Evolutionary conservation across 495 filamentous ascomycete species (phyloP).

Genomic region (Penicillium riverlandense): DNA sequence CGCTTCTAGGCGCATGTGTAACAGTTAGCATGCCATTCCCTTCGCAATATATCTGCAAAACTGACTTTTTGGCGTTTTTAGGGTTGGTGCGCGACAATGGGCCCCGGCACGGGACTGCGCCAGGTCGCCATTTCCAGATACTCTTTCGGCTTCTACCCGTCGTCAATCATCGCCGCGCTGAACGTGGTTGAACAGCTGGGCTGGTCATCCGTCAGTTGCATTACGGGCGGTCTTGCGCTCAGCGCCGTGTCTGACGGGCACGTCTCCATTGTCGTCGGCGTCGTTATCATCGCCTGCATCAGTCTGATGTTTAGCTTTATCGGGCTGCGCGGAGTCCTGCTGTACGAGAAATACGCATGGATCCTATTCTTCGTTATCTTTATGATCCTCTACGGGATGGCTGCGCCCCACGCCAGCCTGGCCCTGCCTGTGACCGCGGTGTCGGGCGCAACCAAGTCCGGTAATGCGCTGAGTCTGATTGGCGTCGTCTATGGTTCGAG

Average conservation of each 20-base stretch:
- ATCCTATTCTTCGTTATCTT: slow-evolving; percentile 49
- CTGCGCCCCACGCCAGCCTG: slow-evolving; percentile 39
- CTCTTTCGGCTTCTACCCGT: slow-evolving; percentile 26
- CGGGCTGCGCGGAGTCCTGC: slow-evolving; percentile 49
- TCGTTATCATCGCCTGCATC: slow-evolving; percentile 43
- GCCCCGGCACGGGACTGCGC: slow-evolving; percentile 76
- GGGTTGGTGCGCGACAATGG: slow-evolving; percentile 44
- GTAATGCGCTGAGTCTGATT: slow-evolving; percentile 43
- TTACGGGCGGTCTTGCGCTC: slow-evolving; percentile 31
- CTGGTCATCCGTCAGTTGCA: slow-evolving; percentile 30
- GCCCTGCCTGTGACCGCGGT: slow-evolving; percentile 24
- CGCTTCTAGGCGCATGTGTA: slow-evolving; percentile 31
- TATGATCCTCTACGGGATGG: slow-evolving; percentile 49
- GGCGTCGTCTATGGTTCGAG: slow-evolving; percentile 51
- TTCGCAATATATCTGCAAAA: neutral
- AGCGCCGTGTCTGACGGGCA: slow-evolving; percentile 27
- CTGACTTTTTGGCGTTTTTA: slow-evolving; percentile 4
- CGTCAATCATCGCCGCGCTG: slow-evolving; percentile 20
- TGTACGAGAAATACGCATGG: slow-evolving; percentile 58
- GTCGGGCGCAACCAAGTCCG: slow-evolving; percentile 33
- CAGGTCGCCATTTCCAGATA: slow-evolving; percentile 61
- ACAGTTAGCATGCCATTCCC: slow-evolving; percentile 28
- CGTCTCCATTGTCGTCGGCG: slow-evolving; percentile 31
- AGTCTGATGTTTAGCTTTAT: slow-evolving; percentile 51
- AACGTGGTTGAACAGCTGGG: slow-evolving; percentile 28